phyloP scores from a whole-genome alignment of 2,329 filamentous ascomycete species.

The Aspergillus fumigatus region DNA sequence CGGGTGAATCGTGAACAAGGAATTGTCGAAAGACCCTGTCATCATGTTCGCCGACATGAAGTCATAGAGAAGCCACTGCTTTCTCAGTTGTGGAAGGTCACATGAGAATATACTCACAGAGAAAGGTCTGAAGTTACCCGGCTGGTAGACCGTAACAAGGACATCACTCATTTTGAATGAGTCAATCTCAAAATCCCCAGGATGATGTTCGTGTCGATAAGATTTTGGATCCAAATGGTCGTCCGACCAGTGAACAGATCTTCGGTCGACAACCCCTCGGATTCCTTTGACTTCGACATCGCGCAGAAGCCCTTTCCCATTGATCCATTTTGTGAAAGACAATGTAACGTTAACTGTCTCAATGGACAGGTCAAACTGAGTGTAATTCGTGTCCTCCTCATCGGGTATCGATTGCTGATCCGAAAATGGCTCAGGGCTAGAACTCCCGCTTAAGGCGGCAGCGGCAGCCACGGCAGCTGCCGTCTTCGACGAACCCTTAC shows the following conservation, averaged over 20 bases:
- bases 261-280: constrained; percentile 85
- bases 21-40: constrained; percentile 92
- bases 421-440: constrained; percentile 36
- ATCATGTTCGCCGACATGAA: constrained; percentile 93
- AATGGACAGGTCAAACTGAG: constrained; percentile 92
- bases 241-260: constrained; percentile 67
- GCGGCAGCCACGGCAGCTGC: constrained; percentile 83
- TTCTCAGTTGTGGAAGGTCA: constrained; percentile 84
- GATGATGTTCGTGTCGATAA: constrained; percentile 80
- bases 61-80: constrained; percentile 98
- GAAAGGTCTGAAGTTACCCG: constrained; percentile 86
- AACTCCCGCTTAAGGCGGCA: constrained; percentile 49
- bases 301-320: constrained; percentile 83
- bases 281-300: constrained; percentile 95
- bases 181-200: constrained; percentile 95
- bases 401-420: constrained; percentile 32
- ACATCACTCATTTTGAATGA: constrained; percentile 95
- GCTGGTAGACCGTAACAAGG: constrained; percentile 86
- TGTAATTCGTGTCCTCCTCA: constrained; percentile 91
- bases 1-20: constrained; percentile 94
- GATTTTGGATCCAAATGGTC: constrained; percentile 74
- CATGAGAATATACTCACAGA: constrained; percentile 94
- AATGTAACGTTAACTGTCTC: constrained; percentile 93
- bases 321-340: constrained; percentile 99
- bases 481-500: constrained; percentile 80